Base-by-base conservation (phyloP, 1,284 basidiomycete species). In the Moniliophthora roreri region DNA sequence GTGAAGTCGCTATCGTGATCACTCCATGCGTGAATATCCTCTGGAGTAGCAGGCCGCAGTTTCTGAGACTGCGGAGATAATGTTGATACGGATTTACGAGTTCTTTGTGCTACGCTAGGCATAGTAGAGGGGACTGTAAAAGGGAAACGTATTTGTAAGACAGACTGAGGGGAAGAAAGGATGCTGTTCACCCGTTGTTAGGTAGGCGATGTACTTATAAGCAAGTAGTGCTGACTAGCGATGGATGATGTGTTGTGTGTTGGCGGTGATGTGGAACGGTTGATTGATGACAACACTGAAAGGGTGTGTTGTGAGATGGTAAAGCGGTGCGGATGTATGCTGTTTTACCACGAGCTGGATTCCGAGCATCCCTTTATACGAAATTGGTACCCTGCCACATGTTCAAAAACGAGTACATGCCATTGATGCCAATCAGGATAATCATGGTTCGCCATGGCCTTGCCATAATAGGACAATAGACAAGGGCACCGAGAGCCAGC, bases 21-120 rank as follows among this genome's bases (percentile, higher is more conserved):
- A 52, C 63, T 68, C 72, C 70, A 72, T 38, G 64, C 58, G 53
- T 69, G 64, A 39, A 64, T 58, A 60, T 76, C 72, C 48, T 69
- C 67, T 11, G 67, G 65, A 46, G 67, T 66, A 21, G 66, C 66
- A 57, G 67, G 63, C 38, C 64, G 66, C 53, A 71, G 60, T 55
- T 61, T 58, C 48, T 59, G 56, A 41, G 53, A 46, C 39, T 48
- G 36, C 35, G 51, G 51, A 15, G 18, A 11, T 13, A 37, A 18
- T 21, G 37, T 18, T 39, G 50, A 16, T 48, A 53, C 28, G 47
- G 32, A 15, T 44, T 49, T 54, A n/a, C 50, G 53, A 8, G 35
- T 45, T 52, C 48, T 52, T 7, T 40, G 48, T 1, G 50, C 28
- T 49, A 47, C 47, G 34, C 35, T 37, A 39, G 50, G 47, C 21